Conservation (phyloP, 805 yeast genomes). For the Saccharomycopsis malanga region DNA sequence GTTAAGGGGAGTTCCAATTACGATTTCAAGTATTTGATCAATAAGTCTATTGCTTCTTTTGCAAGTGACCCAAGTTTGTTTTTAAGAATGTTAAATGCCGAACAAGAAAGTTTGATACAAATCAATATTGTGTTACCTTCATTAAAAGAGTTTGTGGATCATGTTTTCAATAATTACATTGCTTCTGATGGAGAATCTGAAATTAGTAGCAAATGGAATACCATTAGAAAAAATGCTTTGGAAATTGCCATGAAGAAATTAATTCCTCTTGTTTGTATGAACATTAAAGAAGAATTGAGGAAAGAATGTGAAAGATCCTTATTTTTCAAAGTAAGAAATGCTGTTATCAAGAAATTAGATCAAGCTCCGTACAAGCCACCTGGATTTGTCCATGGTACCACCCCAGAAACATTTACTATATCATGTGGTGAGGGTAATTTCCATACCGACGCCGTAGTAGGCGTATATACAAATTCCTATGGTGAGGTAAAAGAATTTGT, state of each 20-base stretch:
- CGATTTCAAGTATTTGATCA: slow-evolving; percentile 85
- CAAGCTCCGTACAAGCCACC: slow-evolving; percentile 91
- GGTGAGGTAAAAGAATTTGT: slow-evolving; percentile 72
- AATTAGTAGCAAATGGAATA: slow-evolving; percentile 74
- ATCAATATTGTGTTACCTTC: slow-evolving; percentile 12
- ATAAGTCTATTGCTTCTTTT: slow-evolving; percentile 72
- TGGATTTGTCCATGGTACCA: slow-evolving; percentile 69
- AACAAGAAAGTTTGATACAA: slow-evolving; percentile 33
- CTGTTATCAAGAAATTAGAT: slow-evolving; percentile 65
- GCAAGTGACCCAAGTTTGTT: slow-evolving; percentile 70
- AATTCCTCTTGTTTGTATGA: slow-evolving; percentile 58
- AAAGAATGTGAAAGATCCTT: slow-evolving; percentile 68
- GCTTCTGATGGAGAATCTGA: slow-evolving; percentile 76
- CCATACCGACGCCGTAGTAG: slow-evolving; percentile 79
- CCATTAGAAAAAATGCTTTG: slow-evolving; percentile 60
- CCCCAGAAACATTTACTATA: slow-evolving; percentile 76
- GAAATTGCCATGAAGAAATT: slow-evolving; percentile 60
- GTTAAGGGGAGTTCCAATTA: slow-evolving; percentile 76
- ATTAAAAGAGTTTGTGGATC: slow-evolving; percentile 33
- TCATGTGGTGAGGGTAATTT: slow-evolving; percentile 82
- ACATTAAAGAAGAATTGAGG: slow-evolving; percentile 76
- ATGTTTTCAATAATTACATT: slow-evolving; percentile 44
- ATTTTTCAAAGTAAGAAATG: slow-evolving; percentile 60
- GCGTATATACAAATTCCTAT: slow-evolving; percentile 67
- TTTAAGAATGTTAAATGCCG: slow-evolving; percentile 89